These are phyloP conservation scores for Cercospora brassicicola DNA, from an alignment of 2,329 filamentous ascomycete species.

Conservation along the genomic window DNA sequence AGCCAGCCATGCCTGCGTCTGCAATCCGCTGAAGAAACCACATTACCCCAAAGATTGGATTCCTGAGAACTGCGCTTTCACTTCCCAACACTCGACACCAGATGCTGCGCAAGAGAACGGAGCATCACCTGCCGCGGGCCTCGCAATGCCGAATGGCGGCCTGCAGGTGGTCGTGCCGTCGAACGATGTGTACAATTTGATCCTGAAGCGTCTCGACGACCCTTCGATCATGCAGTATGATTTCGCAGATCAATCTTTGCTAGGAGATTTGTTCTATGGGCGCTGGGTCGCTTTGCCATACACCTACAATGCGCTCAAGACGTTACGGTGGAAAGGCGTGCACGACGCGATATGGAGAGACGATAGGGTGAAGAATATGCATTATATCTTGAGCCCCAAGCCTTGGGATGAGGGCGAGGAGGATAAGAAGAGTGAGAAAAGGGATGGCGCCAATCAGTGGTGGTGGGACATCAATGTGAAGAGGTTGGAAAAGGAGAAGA, in stretches of 20 bases:
- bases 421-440: constrained; percentile 40
- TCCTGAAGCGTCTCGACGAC: constrained; percentile 49
- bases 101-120: constrained; percentile 54
- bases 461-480: constrained; percentile 58
- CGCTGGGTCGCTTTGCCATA: constrained; percentile 62
- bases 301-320: constrained; percentile 63
- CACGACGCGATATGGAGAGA: constrained; percentile 63
- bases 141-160: constrained; percentile 62
- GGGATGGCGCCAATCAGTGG: constrained; percentile 57
- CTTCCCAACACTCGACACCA: constrained; percentile 55
- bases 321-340: constrained; percentile 56
- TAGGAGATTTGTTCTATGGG: constrained; percentile 58
- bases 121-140: constrained; percentile 51
- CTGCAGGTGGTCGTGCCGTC: constrained; percentile 63
- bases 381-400: constrained; percentile 63
- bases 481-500: constrained; percentile 51
- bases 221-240: constrained; percentile 54
- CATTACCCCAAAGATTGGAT: constrained; percentile 77
- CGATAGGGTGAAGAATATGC: constrained; percentile 61
- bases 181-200: constrained; percentile 53
- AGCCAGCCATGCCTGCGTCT: constrained; percentile 80
- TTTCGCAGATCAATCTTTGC: constrained; percentile 61
- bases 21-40: constrained; percentile 74
- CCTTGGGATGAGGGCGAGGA: constrained; percentile 60
- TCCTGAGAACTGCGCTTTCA: constrained; percentile 63